Percentiles rank a stretch among this genome's conserved stretches.
These are phyloP conservation scores for Rhizopogon hawkerae DNA, from an alignment of 1,284 basidiomycete species.

Conservation along the genomic window DNA sequence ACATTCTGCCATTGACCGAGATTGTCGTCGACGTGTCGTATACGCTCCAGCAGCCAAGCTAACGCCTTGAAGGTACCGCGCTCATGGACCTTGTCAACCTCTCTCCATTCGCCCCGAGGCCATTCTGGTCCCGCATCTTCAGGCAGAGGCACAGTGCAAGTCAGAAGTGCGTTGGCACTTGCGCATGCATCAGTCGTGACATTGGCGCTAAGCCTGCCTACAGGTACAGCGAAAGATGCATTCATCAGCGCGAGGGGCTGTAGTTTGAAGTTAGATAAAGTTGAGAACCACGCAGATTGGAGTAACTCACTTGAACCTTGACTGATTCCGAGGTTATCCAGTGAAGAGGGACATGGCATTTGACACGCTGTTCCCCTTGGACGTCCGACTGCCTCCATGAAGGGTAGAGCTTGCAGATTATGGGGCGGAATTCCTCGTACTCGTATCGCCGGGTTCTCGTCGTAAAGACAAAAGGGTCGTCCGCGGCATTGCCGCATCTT, in stretches of 20 bases:
- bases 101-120: slow-evolving; percentile 64
- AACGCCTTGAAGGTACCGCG: slow-evolving; percentile 72
- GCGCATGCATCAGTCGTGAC: slow-evolving; percentile 56
- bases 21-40: slow-evolving; percentile 63
- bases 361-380: slow-evolving; percentile 40
- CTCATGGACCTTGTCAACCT: slow-evolving; percentile 81
- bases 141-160: slow-evolving; percentile 63
- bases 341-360: slow-evolving; percentile 51
- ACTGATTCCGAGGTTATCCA: slow-evolving; percentile 51
- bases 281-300: background rate
- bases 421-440: slow-evolving; percentile 70
- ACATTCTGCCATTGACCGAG: slow-evolving; percentile 55
- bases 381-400: slow-evolving; percentile 68
- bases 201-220: slow-evolving; percentile 43
- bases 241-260: slow-evolving; percentile 43
- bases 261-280: slow-evolving; percentile 9
- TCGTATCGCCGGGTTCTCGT: slow-evolving; percentile 70
- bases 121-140: slow-evolving; percentile 69
- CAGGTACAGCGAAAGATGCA: slow-evolving; percentile 62
- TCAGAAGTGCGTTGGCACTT: slow-evolving; percentile 71
- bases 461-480: slow-evolving; percentile 79
- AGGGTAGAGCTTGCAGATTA: slow-evolving; percentile 62
- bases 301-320: slow-evolving; percentile 41
- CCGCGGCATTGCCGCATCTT: slow-evolving; percentile 61
- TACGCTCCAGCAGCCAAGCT: slow-evolving; percentile 81